Percentiles rank a stretch among this genome's conserved stretches.
phyloP scores from a whole-genome alignment of 176 grass and related monocot genomes.

The Bothriochloa decipiens region DNA sequence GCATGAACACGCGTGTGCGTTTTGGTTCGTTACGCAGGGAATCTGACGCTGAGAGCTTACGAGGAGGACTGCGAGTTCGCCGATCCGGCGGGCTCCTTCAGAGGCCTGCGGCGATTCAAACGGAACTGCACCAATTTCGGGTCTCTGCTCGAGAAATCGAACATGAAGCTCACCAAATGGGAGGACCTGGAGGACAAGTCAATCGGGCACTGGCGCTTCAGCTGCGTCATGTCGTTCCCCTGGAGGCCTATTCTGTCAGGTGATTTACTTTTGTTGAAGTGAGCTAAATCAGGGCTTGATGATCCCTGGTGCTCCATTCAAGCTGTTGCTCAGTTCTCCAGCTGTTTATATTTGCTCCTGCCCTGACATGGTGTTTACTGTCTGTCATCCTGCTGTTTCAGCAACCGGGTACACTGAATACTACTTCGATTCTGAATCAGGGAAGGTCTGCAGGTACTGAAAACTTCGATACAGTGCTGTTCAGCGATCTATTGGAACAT shows the following conservation, averaged over 20 bases:
- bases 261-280: not conserved
- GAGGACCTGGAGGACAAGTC: slow-evolving; percentile 87
- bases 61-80: slow-evolving; percentile 90
- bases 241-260: slow-evolving; percentile 94
- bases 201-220: slow-evolving; percentile 94
- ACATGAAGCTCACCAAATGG: slow-evolving; percentile 96
- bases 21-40: slow-evolving; percentile 37
- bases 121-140: slow-evolving; percentile 94
- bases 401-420: slow-evolving; percentile 96
- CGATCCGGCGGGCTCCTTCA: slow-evolving; percentile 87
- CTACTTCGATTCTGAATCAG: slow-evolving; percentile 72
- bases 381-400: not conserved
- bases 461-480: not conserved
- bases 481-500: slow-evolving; percentile 1
- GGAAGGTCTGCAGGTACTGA: slow-evolving; percentile 73
- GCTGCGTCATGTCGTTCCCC: slow-evolving; percentile 93
- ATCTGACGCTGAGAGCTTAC: slow-evolving; percentile 71
- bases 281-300: not conserved
- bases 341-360: not conserved
- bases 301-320: not conserved
- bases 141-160: slow-evolving; percentile 79
- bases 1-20: not conserved
- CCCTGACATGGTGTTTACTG: not conserved
- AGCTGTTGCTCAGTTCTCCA: not conserved
- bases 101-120: slow-evolving; percentile 75